Evolutionary conservation across 345 rosid genomes (phyloP).

Genomic region (Lepidium didymum): DNA sequence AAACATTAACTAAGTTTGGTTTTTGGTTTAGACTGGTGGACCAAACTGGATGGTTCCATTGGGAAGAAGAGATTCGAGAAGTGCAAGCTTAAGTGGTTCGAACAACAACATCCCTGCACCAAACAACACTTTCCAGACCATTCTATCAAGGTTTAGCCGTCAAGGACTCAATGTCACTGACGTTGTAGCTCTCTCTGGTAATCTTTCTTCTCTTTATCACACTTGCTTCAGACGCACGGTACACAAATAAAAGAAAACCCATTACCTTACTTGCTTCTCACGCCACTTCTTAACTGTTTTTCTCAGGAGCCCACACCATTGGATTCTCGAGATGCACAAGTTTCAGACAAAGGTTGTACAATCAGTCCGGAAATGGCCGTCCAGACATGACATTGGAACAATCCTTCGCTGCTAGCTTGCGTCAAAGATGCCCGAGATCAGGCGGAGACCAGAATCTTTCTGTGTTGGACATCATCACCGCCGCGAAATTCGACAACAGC

Average conservation of each 20-base stretch:
- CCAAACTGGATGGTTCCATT: constrained; percentile 81
- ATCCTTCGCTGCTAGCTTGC: constrained; percentile 46
- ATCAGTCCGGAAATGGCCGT: constrained; percentile 66
- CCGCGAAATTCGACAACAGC: constrained; percentile 60
- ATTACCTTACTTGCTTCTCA: neutral
- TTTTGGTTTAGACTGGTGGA: constrained; percentile 58
- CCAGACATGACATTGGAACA: constrained; percentile 69
- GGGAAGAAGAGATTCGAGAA: constrained; percentile 73
- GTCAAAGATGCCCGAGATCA: constrained; percentile 46
- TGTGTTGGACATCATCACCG: constrained; percentile 52
- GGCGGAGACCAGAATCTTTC: constrained; percentile 71
- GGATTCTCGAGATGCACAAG: constrained; percentile 80
- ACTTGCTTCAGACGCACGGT: neutral
- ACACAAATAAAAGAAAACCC: neutral
- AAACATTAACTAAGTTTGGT: neutral
- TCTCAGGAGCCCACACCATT: constrained; percentile 87
- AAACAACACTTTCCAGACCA: constrained; percentile 60
- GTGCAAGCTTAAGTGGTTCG: constrained; percentile 71
- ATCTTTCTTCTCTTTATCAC: neutral
- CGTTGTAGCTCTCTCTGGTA: constrained; percentile 86
- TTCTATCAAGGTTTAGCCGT: constrained; percentile 54
- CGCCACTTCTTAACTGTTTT: neutral
- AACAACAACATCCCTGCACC: constrained; percentile 77
- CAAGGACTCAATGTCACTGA: constrained; percentile 67
- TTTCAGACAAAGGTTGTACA: constrained; percentile 92